Evolutionary conservation across 805 yeast species (phyloP).

Genomic region (Clavispora carvajalis): DNA sequence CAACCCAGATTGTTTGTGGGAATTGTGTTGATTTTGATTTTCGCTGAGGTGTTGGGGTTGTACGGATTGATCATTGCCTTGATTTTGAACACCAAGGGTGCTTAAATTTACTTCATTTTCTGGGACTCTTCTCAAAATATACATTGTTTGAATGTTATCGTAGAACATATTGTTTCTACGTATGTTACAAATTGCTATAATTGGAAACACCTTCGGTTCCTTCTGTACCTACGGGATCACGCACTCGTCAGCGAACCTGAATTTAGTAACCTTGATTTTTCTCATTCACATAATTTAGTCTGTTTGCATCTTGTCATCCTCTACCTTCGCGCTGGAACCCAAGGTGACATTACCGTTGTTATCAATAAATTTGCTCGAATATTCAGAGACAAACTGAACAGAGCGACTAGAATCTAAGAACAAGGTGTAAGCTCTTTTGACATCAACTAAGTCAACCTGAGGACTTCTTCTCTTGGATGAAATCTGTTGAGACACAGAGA

Average conservation of each 20-base stretch:
- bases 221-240: too few species aligned
- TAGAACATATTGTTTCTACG: too few species aligned
- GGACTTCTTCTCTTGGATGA: conserved; percentile 74
- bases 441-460: conserved; percentile 70
- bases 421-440: conserved; percentile 80
- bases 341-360: conserved; percentile 70
- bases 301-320: conserved; percentile 38
- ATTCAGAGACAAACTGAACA: conserved; percentile 75
- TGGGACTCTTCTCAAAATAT: background rate
- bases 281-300: conserved; percentile 7
- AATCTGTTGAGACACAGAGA: conserved; percentile 83
- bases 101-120: conserved; percentile 4
- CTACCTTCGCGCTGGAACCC: conserved; percentile 20
- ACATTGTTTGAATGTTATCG: background rate
- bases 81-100: conserved; percentile 83
- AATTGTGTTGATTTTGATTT: conserved; percentile 81
- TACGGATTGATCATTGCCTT: conserved; percentile 95
- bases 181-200: too few species aligned
- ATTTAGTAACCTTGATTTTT: background rate
- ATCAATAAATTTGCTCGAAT: conserved; percentile 63
- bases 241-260: too few species aligned
- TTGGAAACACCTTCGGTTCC: too few species aligned
- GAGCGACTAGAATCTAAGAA: conserved; percentile 88
- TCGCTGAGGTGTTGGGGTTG: conserved; percentile 84
- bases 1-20: conserved; percentile 88